Percentiles rank a stretch among this genome's conserved stretches.
phyloP scores from a whole-genome alignment of 768 basidiomycete species.

The Lactarius indigo region DNA sequence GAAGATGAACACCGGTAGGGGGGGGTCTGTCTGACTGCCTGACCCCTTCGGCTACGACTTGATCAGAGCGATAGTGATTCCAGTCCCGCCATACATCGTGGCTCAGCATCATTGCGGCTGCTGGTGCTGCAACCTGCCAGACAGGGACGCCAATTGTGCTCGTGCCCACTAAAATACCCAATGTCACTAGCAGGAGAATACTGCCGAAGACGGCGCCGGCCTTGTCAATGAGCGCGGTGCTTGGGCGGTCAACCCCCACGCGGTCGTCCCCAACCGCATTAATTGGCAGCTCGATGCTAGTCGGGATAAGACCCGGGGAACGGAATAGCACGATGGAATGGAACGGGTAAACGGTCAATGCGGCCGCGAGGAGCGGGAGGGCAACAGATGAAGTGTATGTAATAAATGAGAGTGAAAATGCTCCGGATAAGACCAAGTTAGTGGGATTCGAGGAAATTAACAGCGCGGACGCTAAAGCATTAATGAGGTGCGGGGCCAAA shows the following conservation, averaged over 20 bases:
- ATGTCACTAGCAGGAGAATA: constrained; percentile 57
- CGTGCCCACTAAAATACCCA: constrained; percentile 71
- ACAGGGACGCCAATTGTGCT: constrained; percentile 76
- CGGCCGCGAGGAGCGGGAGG: constrained; percentile 71
- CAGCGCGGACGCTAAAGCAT: constrained; percentile 42
- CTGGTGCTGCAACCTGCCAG: constrained; percentile 82
- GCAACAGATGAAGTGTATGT: constrained; percentile 81
- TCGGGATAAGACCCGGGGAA: constrained; percentile 50
- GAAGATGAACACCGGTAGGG: not conserved
- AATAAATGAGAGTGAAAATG: constrained; percentile 73
- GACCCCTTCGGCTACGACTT: not conserved
- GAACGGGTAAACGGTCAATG: constrained; percentile 56
- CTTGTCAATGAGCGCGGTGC: constrained; percentile 67
- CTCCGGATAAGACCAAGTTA: constrained; percentile 89
- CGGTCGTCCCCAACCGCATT: constrained; percentile 28
- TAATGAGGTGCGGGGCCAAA: not conserved
- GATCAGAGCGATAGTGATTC: constrained; percentile 11
- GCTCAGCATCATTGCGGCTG: constrained; percentile 65
- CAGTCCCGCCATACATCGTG: constrained; percentile 53
- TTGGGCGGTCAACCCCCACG: constrained; percentile 35
- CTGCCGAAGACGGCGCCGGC: constrained; percentile 72
- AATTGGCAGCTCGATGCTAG: constrained; percentile 41
- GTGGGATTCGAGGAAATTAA: constrained; percentile 90
- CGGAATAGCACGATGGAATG: constrained; percentile 56
- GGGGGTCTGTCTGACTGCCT: not conserved